Evolutionary conservation across 495 filamentous ascomycete species (phyloP).

Genomic region (Podospora anserina): DNA sequence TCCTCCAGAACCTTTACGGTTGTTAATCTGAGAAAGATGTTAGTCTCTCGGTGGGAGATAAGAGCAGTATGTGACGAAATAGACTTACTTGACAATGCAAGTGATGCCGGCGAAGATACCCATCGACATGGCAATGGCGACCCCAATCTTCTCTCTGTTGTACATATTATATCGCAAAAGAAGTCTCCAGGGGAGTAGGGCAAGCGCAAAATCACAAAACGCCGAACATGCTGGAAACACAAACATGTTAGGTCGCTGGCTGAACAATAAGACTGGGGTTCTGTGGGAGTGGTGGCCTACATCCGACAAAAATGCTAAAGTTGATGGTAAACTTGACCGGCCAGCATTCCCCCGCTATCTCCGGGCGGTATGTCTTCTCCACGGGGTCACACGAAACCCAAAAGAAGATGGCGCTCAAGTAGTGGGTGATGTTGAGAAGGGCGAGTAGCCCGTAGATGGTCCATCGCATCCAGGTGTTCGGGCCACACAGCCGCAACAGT

Average conservation of each 20-base stretch:
- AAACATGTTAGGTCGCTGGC: not conserved
- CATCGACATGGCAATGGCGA: slow-evolving; percentile 32
- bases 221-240: slow-evolving; percentile 26
- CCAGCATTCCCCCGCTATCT: slow-evolving; percentile 37
- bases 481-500: slow-evolving; percentile 23
- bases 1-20: slow-evolving; percentile 18
- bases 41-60: not conserved
- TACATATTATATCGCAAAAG: slow-evolving; percentile 30
- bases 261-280: not conserved
- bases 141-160: slow-evolving; percentile 31
- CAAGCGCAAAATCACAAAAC: slow-evolving; percentile 27
- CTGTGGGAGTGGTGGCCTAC: slow-evolving; percentile 5
- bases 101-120: slow-evolving; percentile 30
- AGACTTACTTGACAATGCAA: slow-evolving; percentile 26
- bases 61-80: not conserved
- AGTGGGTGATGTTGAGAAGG: slow-evolving; percentile 37
- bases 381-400: slow-evolving; percentile 41
- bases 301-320: slow-evolving; percentile 19
- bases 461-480: slow-evolving; percentile 24
- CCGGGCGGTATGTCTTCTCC: slow-evolving; percentile 34
- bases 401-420: slow-evolving; percentile 39
- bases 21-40: slow-evolving; percentile 4
- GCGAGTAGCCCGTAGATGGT: slow-evolving; percentile 33
- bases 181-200: slow-evolving; percentile 28
- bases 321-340: slow-evolving; percentile 11